Base-by-base conservation (phyloP, 352 stramenopile genomes). In the Pythium apleroticum region DNA sequence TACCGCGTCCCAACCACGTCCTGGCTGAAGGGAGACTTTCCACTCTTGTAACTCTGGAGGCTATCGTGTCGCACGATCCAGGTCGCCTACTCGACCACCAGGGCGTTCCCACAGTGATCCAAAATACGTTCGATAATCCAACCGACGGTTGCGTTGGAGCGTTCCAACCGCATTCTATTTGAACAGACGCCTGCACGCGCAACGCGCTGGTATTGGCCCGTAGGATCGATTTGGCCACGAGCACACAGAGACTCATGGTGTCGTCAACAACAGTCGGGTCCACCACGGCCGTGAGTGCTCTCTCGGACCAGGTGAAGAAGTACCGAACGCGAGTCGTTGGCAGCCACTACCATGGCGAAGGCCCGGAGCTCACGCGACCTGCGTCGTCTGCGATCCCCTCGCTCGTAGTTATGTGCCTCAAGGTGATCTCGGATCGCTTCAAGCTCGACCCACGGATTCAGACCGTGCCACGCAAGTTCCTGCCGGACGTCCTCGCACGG, bases 271-370 rank as follows among this genome's bases (percentile, higher is more conserved):
- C 75, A 3, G 83, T 95, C 24, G 83, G 81, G 22, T 72, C 77
- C 20, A 88, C 75, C 9, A 93, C 84, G 3, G 68, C 78, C 14
- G 77, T 90, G 27, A 86, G 82, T 39, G 84, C 86, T 37, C 77
- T 91, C 14, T 88, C 84, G 12, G 86, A 93, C 63, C 81, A 95
- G 48, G 82, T 93, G 17, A 89, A 89, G 64, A 95, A 90, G 58
- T 91, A 93, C 46, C 81, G 81, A n/a, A 63, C 84, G 25, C 83
- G 85, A 10, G 63, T 81, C 15, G 77, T 93, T 11, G 66, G 75
- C 10, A 73, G 71, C 53, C 56, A 63, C 17, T 57, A 75, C 14
- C 58, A 77, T 59, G 68, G 54, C 27, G 73, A 86, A 31, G 28
- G 31, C 20, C 68, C 71, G 25, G 49, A 66, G 30, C 24, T 58